These are phyloP conservation scores for Podaxis carcinomalis DNA, from an alignment of 768 basidiomycete genomes.

Conservation along the genomic window DNA sequence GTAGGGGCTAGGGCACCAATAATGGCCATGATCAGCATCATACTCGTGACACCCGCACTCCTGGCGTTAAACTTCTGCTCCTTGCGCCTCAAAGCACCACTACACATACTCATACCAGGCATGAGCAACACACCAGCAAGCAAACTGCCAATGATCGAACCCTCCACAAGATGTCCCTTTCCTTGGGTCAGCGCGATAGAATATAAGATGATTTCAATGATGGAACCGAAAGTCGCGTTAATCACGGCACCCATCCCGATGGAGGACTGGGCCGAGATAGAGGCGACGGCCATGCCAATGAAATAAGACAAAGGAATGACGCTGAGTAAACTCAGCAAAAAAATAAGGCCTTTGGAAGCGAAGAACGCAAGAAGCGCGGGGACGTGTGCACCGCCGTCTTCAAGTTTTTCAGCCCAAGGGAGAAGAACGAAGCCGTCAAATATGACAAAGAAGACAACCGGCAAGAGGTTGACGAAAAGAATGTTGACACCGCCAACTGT, in stretches of 20 bases:
- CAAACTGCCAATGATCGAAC: conserved; percentile 92
- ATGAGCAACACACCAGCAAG: conserved; percentile 94
- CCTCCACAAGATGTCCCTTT: conserved; percentile 94
- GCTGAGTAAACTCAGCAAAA: conserved; percentile 77
- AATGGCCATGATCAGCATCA: conserved; percentile 99
- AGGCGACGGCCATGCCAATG: conserved; percentile 99
- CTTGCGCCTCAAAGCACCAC: conserved; percentile 83
- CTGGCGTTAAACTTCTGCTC: conserved; percentile 99
- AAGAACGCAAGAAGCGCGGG: conserved; percentile 65
- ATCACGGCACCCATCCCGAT: conserved; percentile 99
- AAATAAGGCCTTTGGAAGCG: conserved; percentile 74
- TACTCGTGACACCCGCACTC: conserved; percentile 96
- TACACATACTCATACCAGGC: conserved; percentile 96
- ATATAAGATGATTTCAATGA: conserved; percentile 96
- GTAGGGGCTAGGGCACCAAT: conserved; percentile 95
- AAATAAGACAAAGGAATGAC: conserved; percentile 98
- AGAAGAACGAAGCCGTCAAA: conserved; percentile 86
- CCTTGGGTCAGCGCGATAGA: conserved; percentile 82
- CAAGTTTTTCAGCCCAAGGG: conserved; percentile 59
- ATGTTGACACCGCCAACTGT: conserved; percentile 99
- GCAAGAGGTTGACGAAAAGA: conserved; percentile 91
- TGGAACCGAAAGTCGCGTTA: conserved; percentile 98
- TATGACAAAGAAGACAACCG: conserved; percentile 94
- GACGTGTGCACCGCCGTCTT: conserved; percentile 50
- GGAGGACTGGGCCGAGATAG: conserved; percentile 95